A percentile compares a stretch with the other conserved stretches of the same genome.
Evolutionary conservation across 1,139 yeast genomes (phyloP).

Genomic region (Suhomyces anneliseae): DNA sequence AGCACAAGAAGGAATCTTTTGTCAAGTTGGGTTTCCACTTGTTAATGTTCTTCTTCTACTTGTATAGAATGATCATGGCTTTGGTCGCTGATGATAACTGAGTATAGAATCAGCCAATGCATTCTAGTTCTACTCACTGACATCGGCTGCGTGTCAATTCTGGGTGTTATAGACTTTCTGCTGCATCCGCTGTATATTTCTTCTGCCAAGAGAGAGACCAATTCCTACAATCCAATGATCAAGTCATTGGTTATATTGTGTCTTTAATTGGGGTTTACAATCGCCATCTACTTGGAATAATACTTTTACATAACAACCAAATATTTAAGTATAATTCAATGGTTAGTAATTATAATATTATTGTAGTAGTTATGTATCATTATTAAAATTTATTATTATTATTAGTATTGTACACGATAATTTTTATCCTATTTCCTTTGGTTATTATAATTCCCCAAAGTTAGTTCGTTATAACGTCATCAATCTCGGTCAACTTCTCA

Average conservation of each 20-base stretch:
- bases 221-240: not conserved
- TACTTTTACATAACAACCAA: not conserved
- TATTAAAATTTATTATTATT: too few species aligned
- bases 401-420: too few species aligned
- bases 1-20: constrained; percentile 91
- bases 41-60: constrained; percentile 89
- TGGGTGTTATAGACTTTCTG: not conserved
- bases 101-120: not conserved
- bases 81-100: constrained; percentile 66
- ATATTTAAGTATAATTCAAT: not conserved
- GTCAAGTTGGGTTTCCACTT: constrained; percentile 89
- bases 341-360: not conserved
- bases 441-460: not conserved
- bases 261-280: too few species aligned
- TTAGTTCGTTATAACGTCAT: constrained; percentile 8
- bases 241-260: not conserved
- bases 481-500: constrained; percentile 28
- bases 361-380: not conserved
- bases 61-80: constrained; percentile 96
- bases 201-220: not conserved
- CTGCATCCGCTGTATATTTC: not conserved
- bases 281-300: too few species aligned
- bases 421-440: too few species aligned
- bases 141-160: not conserved
- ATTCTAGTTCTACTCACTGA: not conserved